Percentiles rank a stretch among this genome's conserved stretches.
Conservation (phyloP, 305 asterid species). For the Solanum hybrid region DNA sequence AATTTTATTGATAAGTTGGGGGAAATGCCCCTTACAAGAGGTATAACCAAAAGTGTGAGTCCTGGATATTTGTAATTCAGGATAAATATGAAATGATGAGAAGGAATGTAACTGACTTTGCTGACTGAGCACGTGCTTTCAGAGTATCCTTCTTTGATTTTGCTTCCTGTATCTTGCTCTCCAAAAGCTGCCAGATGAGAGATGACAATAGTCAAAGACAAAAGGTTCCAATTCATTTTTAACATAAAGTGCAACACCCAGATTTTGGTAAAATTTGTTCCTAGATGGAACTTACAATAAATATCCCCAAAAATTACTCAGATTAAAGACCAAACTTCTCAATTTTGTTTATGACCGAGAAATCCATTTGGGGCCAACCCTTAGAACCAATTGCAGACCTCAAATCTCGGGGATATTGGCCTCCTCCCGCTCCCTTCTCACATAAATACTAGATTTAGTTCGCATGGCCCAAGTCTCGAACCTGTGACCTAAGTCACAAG, state of each 20-base stretch:
- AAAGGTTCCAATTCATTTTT: not conserved
- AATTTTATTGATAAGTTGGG: not conserved
- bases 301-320: not conserved
- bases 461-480: not conserved
- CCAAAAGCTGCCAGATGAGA: conserved; percentile 52
- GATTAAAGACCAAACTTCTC: not conserved
- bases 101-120: conserved; percentile 54
- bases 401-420: not conserved
- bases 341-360: not conserved
- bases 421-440: not conserved
- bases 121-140: conserved; percentile 98
- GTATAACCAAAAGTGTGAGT: not conserved
- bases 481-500: not conserved
- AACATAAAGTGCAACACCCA: not conserved
- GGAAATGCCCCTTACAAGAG: not conserved
- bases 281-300: not conserved
- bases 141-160: conserved; percentile 90
- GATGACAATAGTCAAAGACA: conserved; percentile 8
- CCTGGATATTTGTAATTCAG: not conserved
- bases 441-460: not conserved
- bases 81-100: not conserved
- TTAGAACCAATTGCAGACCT: not conserved
- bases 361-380: not conserved
- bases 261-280: not conserved
- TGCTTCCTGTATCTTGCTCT: conserved; percentile 97